Base-by-base conservation (phyloP, 2,329 filamentous ascomycete genomes). In the Sphaceloma murrayae region DNA sequence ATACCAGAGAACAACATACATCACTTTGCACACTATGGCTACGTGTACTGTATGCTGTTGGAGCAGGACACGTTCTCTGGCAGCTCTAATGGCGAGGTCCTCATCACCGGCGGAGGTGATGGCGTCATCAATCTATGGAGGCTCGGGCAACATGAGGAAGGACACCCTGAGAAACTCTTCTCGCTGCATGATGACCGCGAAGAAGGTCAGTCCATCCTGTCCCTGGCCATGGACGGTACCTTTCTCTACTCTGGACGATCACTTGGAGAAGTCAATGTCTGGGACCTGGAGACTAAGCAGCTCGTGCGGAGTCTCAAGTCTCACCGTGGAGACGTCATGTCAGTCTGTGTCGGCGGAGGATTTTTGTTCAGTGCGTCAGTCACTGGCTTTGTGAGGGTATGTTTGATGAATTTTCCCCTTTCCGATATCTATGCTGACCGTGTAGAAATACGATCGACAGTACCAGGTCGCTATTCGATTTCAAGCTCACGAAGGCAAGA, bases 41-140 rank as follows among this genome's bases (percentile, higher is more conserved):
- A 95, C 59, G 80, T 98, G 0, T 95, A 95, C 62, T 93, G 87
- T 62, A 96, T 96, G 89, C 72, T 94, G 4, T 72, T 98, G 48
- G 80, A 85, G 1, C 78, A 76, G 49, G 85, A 84, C 0, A 72
- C 85, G 5, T 73, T 85, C 3, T 69, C 72, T n/a, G 81, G 81
- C 5, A 70, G 75, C 0, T 78, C 85, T 1, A 78, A 82, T 18
- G 68, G 74, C 46, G 88, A 96, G 53, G 78, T 94, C 1, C 62
- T 98, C 27, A 77, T 98, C 22, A 94, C 89, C 0, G 91, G 88
- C 6, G 88, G 86, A 26, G 93, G 91, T 22, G 91, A 96, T 58
- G 93, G 91, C 0, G 85, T 83, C 0, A 88, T 98, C 58, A 94
- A 94, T 62, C 62, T 96, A n/a, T 98, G 91, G 91, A 76, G 75